These are phyloP conservation scores for Abrus pulchellus DNA, from an alignment of 306 rosid species.

Conservation along the genomic window DNA sequence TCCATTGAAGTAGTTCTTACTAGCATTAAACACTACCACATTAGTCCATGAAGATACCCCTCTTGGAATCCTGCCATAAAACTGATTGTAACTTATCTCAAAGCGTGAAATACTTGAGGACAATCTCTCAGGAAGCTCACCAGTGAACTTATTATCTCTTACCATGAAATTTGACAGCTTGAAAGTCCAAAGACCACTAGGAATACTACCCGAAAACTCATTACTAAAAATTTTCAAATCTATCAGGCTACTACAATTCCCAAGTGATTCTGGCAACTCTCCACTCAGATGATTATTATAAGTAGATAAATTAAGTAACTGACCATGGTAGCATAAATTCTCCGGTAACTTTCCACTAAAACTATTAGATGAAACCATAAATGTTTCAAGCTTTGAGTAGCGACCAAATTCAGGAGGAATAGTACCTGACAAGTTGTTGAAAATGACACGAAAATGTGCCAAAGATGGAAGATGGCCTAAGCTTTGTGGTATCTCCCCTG, in stretches of 20 bases:
- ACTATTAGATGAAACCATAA: constrained; percentile 55
- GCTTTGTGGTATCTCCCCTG: constrained; percentile 68
- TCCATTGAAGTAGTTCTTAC: constrained; percentile 66
- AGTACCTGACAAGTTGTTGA: constrained; percentile 65
- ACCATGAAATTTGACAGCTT: constrained; percentile 49
- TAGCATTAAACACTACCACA: constrained; percentile 60
- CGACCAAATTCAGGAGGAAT: constrained; percentile 73
- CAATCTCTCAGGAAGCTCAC: constrained; percentile 67
- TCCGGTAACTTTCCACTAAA: constrained; percentile 67
- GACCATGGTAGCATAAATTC: constrained; percentile 59
- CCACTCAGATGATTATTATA: constrained; percentile 63
- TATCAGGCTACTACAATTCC: constrained; percentile 55
- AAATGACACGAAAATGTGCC: constrained; percentile 46
- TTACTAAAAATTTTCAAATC: constrained; percentile 50
- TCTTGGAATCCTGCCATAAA: constrained; percentile 65
- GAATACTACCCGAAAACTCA: constrained; percentile 64
- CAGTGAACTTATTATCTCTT: constrained; percentile 61
- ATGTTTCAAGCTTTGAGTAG: constrained; percentile 51
- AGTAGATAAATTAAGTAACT: constrained; percentile 53
- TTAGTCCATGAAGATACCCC: constrained; percentile 62
- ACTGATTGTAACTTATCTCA: constrained; percentile 61
- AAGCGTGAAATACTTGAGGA: constrained; percentile 53
- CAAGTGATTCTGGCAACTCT: constrained; percentile 69
- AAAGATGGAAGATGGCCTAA: constrained; percentile 65
- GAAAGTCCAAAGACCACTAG: constrained; percentile 72